Percentiles rank a stretch among this genome's conserved stretches.
Evolutionary conservation across 192 early-diverging fungal genomes (phyloP).

Genomic region (Coemansia sp.): DNA sequence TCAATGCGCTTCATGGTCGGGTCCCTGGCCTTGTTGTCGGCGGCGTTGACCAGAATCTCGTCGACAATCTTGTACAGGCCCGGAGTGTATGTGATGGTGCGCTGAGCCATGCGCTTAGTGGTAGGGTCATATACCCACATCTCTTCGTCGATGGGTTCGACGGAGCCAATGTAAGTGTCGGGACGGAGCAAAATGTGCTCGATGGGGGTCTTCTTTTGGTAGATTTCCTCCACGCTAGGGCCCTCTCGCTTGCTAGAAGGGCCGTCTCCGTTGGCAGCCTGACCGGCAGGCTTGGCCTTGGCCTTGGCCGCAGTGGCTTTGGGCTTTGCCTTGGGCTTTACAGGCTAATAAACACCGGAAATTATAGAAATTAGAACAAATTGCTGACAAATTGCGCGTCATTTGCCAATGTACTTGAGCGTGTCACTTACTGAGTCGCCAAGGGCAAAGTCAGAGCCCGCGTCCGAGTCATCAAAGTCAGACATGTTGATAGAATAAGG

Average conservation of each 20-base stretch:
- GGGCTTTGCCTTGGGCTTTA: slow-evolving; percentile 33
- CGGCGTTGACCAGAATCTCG: slow-evolving; percentile 97
- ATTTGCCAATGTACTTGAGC: neutral
- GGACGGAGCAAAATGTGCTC: slow-evolving; percentile 95
- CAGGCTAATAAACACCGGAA: slow-evolving; percentile 26
- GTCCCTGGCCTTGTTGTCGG: slow-evolving; percentile 94
- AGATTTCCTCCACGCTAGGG: slow-evolving; percentile 80
- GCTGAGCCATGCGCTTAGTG: slow-evolving; percentile 63
- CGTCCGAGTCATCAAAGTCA: slow-evolving; percentile 52
- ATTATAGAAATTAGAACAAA: neutral
- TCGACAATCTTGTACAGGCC: slow-evolving; percentile 99
- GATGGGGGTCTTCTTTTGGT: slow-evolving; percentile 93
- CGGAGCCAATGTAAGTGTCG: slow-evolving; percentile 96
- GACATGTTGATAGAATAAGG: slow-evolving; percentile 23
- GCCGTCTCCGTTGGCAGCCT: slow-evolving; percentile 9
- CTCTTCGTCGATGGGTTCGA: slow-evolving; percentile 74
- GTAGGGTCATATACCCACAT: slow-evolving; percentile 88
- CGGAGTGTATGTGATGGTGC: slow-evolving; percentile 75
- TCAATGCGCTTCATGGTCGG: slow-evolving; percentile 82
- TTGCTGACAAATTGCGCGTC: neutral
- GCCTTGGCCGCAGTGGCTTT: slow-evolving; percentile 17
- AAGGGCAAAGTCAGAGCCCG: slow-evolving; percentile 36
- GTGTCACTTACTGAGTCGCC: slow-evolving; percentile 26
- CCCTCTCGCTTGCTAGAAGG: slow-evolving; percentile 17
- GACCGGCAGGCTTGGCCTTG: slow-evolving; percentile 26